Evolutionary conservation across 805 yeast genomes (phyloP).

Genomic region (Spathaspora girioi): DNA sequence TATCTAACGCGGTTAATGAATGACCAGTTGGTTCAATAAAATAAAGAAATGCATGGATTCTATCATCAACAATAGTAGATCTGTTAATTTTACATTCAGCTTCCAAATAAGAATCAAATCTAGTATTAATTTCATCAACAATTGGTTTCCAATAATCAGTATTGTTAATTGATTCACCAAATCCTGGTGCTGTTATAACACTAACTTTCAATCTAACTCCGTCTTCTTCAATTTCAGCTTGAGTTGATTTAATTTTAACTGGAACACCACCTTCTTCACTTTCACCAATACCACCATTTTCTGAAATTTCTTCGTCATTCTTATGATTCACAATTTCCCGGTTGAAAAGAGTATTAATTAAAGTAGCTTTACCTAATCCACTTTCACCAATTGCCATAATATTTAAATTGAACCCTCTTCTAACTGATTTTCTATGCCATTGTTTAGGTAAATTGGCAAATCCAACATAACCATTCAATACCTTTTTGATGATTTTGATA

Average conservation of each 20-base stretch:
- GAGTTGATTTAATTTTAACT: conserved; percentile 25
- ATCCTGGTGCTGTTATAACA: conserved; percentile 89
- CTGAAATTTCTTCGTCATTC: conserved; percentile 11
- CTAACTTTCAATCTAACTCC: conserved; percentile 84
- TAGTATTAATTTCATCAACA: conserved; percentile 78
- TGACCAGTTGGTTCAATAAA: conserved; percentile 98
- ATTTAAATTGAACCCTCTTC: conserved; percentile 86
- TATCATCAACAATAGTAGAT: conserved; percentile 65
- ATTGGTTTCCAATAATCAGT: conserved; percentile 81
- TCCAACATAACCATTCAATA: conserved; percentile 90
- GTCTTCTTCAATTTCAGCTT: conserved; percentile 69
- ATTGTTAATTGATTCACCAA: conserved; percentile 81
- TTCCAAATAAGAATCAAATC: conserved; percentile 88
- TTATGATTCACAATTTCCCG: conserved; percentile 26
- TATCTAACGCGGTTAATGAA: conserved; percentile 81
- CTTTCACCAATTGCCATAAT: conserved; percentile 87
- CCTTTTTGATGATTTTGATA: conserved; percentile 70
- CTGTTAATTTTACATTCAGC: conserved; percentile 82
- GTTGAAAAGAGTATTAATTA: conserved; percentile 82
- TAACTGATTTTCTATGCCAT: conserved; percentile 93
- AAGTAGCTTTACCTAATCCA: conserved; percentile 91
- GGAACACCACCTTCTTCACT: conserved; percentile 12
- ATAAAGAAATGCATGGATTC: conserved; percentile 90
- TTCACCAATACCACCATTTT: conserved; percentile 29
- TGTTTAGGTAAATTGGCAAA: conserved; percentile 97